Conservation (phyloP, 2,329 filamentous ascomycete genomes). For the Chrysoporthe cubensis region DNA sequence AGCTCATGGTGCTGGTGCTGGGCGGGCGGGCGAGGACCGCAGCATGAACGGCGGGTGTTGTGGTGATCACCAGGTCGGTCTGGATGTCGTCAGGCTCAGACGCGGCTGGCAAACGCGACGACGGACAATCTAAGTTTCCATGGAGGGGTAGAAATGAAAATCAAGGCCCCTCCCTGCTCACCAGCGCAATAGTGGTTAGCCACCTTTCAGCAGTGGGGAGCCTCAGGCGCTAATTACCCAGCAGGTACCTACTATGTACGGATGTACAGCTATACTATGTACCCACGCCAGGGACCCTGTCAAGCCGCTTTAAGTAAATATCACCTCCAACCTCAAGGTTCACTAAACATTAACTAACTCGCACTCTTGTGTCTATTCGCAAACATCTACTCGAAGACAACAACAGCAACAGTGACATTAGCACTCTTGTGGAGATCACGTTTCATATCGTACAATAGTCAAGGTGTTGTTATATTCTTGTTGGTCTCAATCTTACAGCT, state of each 20-base stretch:
- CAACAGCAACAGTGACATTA: no score
- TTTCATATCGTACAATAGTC: not conserved
- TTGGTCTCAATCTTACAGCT: not conserved
- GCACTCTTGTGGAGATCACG: no score
- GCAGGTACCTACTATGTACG: not conserved
- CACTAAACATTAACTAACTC: no score
- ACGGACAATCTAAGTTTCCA: not conserved
- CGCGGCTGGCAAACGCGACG: slow-evolving; percentile 4
- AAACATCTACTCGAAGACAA: no score
- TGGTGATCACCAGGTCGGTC: not conserved
- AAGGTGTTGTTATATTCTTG: not conserved
- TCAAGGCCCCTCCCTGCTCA: not conserved
- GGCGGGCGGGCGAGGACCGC: not conserved
- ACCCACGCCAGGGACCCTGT: not conserved
- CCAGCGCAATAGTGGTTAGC: not conserved
- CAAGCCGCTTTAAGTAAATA: no score
- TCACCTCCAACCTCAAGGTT: no score
- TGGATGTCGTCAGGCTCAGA: not conserved
- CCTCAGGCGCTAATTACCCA: not conserved
- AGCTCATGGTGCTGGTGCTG: slow-evolving; percentile 57
- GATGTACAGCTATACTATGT: not conserved
- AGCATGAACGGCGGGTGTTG: not conserved
- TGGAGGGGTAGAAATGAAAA: slow-evolving; percentile 9
- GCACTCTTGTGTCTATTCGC: no score
- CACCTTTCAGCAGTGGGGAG: not conserved